Evolutionary conservation across 2,329 filamentous ascomycete species (phyloP), one percentile per base, ranked within the genome.

Genomic region (Fusarium solani-melongenae): DNA sequence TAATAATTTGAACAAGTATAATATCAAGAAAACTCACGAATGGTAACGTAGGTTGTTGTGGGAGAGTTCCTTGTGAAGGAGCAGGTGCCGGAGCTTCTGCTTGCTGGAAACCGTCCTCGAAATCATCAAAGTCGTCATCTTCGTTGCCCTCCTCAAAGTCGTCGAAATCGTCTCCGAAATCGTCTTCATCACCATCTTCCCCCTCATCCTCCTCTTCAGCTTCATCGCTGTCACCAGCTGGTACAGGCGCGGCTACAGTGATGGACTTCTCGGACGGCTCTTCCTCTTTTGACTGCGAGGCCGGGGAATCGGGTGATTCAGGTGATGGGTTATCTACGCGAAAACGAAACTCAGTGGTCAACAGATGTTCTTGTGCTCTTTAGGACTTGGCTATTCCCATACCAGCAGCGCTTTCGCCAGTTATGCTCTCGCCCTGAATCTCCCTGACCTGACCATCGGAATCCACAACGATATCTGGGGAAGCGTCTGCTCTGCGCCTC

Each of bases 31-130:
- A 49, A 66, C 84, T 79, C 81, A 87, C 84, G 78, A 86, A 86
- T 78, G 87, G 85, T 73, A 87, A 81, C 62, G 81, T 79, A 24
- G 82, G 77, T 72, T 82, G 80, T 68, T 83, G 81, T 68, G 82
- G 78, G 66, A 82, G 51, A 79, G 78, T 31, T 80, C 75, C 55
- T 41, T 69, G 69, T 64, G 69, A 33, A 78, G 80, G 71, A 33
- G 74, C 49, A 56, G 79, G 66, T 44, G 82, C 62, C 44, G 69
- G 72, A 61, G 82, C 79, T 63, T 86, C 85, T 65, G 88, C 81
- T 79, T 90, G 85, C 77, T 94, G 88, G 79, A 94, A 94, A 39
- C 87, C 91, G 74, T 92, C 92, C 79, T 93, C 91, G 82, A 94
- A 94, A 77, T 93, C 92, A 77, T 90, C 90, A 83, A 92, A 92